A percentile compares a stretch with the other conserved stretches of the same genome.
Conservation (phyloP, 2,329 filamentous ascomycete species). For the Cladosporium velox region DNA sequence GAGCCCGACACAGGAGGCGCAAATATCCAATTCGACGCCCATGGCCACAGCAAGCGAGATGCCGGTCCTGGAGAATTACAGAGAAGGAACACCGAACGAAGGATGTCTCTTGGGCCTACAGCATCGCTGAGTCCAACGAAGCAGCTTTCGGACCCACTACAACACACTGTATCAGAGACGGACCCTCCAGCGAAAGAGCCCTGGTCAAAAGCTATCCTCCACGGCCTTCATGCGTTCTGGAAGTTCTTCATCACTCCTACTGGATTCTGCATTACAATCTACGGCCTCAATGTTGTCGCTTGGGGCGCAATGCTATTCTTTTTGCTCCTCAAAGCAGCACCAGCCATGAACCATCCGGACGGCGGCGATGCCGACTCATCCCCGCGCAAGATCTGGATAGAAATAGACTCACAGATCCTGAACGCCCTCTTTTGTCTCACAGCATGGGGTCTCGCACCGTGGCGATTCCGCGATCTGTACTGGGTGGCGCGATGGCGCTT, state of each 20-base stretch:
- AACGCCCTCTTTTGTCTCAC: conserved; percentile 86
- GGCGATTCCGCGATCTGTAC: conserved; percentile 77
- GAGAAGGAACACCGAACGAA: conserved; percentile 10
- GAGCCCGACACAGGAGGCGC: conserved; percentile 27
- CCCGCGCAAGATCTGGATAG: conserved; percentile 77
- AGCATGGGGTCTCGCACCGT: conserved; percentile 77
- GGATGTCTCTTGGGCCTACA: neutral
- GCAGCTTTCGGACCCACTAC: neutral
- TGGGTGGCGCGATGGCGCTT: conserved; percentile 67
- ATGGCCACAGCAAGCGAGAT: conserved; percentile 26
- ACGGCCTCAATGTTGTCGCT: conserved; percentile 78
- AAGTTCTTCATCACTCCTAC: conserved; percentile 72
- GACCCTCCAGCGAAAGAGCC: conserved; percentile 46
- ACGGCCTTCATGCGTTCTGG: conserved; percentile 65
- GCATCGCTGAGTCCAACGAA: neutral
- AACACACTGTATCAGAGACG: neutral
- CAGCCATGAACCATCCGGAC: conserved; percentile 60
- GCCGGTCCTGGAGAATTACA: conserved; percentile 11
- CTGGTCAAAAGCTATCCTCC: conserved; percentile 59
- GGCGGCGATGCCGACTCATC: conserved; percentile 50
- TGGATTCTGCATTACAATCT: conserved; percentile 76
- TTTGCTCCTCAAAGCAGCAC: conserved; percentile 72
- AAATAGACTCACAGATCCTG: conserved; percentile 79
- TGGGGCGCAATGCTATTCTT: conserved; percentile 93
- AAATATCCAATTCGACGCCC: conserved; percentile 36